These are phyloP conservation scores for Plasmodium berghei DNA, from an alignment of 169 alveolate genomes.

Conservation along the genomic window DNA sequence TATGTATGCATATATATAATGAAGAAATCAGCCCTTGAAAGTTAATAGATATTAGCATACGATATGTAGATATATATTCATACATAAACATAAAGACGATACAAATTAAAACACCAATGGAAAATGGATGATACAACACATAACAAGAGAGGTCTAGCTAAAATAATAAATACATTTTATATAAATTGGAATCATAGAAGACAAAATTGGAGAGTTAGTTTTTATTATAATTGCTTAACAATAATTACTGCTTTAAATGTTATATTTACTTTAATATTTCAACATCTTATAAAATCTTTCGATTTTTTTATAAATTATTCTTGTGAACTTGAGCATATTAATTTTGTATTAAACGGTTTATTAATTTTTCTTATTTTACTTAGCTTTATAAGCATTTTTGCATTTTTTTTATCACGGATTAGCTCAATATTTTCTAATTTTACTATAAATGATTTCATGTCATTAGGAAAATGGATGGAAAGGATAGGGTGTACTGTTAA, in stretches of 20 bases:
- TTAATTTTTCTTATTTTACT: slow-evolving; percentile 73
- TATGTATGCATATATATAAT: neutral
- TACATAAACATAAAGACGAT: neutral
- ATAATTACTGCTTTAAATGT: slow-evolving; percentile 78
- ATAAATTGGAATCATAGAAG: slow-evolving; percentile 86
- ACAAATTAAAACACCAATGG: too few relatives aligned
- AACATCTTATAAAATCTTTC: slow-evolving; percentile 81
- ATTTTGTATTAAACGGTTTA: slow-evolving; percentile 80
- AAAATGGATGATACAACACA: slow-evolving; percentile 36
- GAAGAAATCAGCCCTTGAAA: too few relatives aligned
- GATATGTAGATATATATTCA: neutral
- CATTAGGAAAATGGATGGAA: slow-evolving; percentile 84
- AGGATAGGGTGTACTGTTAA: slow-evolving; percentile 87
- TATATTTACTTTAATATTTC: slow-evolving; percentile 79
- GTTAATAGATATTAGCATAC: too few relatives aligned
- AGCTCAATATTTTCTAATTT: slow-evolving; percentile 86
- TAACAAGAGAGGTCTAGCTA: slow-evolving; percentile 30
- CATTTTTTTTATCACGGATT: slow-evolving; percentile 75
- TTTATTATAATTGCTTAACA: slow-evolving; percentile 80
- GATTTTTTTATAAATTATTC: slow-evolving; percentile 83
- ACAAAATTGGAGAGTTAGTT: slow-evolving; percentile 86
- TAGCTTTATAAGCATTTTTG: slow-evolving; percentile 67
- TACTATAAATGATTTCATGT: slow-evolving; percentile 88
- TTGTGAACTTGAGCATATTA: slow-evolving; percentile 80
- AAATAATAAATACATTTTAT: slow-evolving; percentile 54